Percentiles rank a stretch among this genome's conserved stretches.
These are phyloP conservation scores for Bryum argenteum DNA, from an alignment of 225 moss, liverwort and hornwort genomes.

Conservation along the genomic window DNA sequence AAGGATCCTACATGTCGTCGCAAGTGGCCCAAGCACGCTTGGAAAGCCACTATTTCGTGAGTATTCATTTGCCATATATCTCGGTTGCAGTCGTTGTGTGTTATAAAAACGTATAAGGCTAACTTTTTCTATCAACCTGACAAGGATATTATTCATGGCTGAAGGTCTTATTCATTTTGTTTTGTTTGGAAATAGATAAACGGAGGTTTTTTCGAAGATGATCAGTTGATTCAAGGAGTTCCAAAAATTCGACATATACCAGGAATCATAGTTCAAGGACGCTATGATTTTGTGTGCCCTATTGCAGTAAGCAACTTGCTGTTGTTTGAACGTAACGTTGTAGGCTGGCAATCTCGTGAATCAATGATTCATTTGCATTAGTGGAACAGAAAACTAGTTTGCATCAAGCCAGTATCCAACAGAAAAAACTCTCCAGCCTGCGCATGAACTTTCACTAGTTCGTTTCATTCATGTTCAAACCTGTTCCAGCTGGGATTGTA, in stretches of 20 bases:
- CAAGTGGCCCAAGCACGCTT: slow-evolving; percentile 76
- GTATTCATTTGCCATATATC: slow-evolving; percentile 8
- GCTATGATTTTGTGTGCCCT: slow-evolving; percentile 83
- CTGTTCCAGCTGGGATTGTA: too few species aligned
- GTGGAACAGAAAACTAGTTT: not conserved
- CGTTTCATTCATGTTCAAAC: too few species aligned
- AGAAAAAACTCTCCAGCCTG: too few species aligned
- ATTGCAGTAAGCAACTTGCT: slow-evolving; percentile 50
- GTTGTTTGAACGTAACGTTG: not conserved
- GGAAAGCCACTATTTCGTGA: slow-evolving; percentile 82
- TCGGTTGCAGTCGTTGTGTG: slow-evolving; percentile 1
- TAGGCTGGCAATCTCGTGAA: slow-evolving; percentile 12
- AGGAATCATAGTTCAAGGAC: slow-evolving; percentile 76
- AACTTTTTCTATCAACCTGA: slow-evolving; percentile 5
- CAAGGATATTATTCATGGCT: slow-evolving; percentile 2
- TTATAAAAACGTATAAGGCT: not conserved
- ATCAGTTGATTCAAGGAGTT: slow-evolving; percentile 63
- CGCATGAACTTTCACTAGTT: too few species aligned
- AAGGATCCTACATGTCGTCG: slow-evolving; percentile 49
- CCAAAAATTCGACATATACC: slow-evolving; percentile 61
- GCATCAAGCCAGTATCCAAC: too few species aligned
- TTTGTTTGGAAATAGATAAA: slow-evolving; percentile 48
- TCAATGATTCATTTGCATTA: slow-evolving; percentile 21
- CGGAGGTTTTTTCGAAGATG: slow-evolving; percentile 65
- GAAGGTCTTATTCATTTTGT: slow-evolving; percentile 19